Conservation (phyloP, 805 yeast species). For the Lachancea meyersii region DNA sequence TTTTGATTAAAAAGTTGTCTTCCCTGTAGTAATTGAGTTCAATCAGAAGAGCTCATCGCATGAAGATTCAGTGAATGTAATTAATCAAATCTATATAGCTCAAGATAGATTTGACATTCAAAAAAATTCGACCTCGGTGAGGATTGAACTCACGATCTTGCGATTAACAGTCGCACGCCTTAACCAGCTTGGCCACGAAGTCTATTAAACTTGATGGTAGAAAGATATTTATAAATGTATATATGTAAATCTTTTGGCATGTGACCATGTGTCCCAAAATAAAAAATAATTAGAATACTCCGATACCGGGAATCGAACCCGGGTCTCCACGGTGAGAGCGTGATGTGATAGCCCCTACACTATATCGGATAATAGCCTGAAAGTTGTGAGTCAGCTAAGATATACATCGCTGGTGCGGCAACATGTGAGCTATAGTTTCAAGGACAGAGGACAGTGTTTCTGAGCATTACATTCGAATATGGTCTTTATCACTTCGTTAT, state of each 20-base stretch:
- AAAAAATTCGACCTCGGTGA: slow-evolving; percentile 44
- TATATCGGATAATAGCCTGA: slow-evolving; percentile 20
- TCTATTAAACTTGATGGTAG: slow-evolving; percentile 18
- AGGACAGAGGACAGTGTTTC: no score
- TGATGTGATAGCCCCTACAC: slow-evolving; percentile 31
- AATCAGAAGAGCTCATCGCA: no score
- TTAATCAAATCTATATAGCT: neutral
- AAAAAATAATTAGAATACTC: slow-evolving; percentile 13
- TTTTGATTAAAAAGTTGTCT: no score
- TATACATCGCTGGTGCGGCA: no score
- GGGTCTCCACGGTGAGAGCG: slow-evolving; percentile 31
- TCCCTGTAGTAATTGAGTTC: no score
- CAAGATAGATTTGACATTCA: neutral
- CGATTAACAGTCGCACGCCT: slow-evolving; percentile 62
- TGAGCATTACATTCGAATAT: no score
- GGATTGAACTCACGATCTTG: slow-evolving; percentile 59
- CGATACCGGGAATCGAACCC: slow-evolving; percentile 31
- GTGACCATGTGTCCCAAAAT: neutral
- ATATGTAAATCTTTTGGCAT: neutral
- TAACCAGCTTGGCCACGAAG: slow-evolving; percentile 55
- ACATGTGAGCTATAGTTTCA: no score
- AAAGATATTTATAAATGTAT: neutral
- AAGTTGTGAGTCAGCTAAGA: neutral
- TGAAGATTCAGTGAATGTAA: neutral
- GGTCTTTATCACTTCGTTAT: no score